Percentiles rank a stretch among this genome's conserved stretches.
Evolutionary conservation across 306 rosid genomes (phyloP).

Genomic region (Vigna radiata): DNA sequence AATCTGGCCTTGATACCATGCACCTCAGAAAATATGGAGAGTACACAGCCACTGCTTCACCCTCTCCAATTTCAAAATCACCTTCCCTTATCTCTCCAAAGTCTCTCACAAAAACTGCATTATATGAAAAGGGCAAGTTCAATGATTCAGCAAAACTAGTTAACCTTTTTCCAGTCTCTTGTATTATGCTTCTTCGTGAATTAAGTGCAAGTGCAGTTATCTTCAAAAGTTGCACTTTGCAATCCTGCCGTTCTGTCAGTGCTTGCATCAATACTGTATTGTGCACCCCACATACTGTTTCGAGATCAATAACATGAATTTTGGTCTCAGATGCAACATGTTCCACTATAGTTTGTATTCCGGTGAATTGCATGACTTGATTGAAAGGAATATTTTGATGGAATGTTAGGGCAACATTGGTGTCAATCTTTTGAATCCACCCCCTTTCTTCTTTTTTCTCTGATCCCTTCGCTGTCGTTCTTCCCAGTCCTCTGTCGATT

Average conservation of each 20-base stretch:
- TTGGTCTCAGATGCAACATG: slow-evolving; percentile 52
- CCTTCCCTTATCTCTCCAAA: slow-evolving; percentile 56
- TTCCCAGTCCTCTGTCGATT: slow-evolving; percentile 62
- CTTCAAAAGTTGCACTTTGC: slow-evolving; percentile 53
- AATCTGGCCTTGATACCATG: slow-evolving; percentile 57
- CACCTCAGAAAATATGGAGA: slow-evolving; percentile 54
- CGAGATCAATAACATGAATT: slow-evolving; percentile 72
- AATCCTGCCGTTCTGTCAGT: slow-evolving; percentile 52
- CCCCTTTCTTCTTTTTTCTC: slow-evolving; percentile 28
- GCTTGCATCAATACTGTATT: slow-evolving; percentile 72
- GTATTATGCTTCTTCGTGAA: slow-evolving; percentile 29
- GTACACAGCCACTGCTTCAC: slow-evolving; percentile 66
- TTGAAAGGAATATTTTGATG: slow-evolving; percentile 62
- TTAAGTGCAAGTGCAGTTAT: slow-evolving; percentile 60
- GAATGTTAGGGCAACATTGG: slow-evolving; percentile 28
- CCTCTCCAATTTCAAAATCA: slow-evolving; percentile 53
- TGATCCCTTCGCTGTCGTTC: neutral
- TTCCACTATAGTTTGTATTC: slow-evolving; percentile 69
- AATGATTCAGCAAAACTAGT: slow-evolving; percentile 61
- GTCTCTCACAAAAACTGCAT: slow-evolving; percentile 54
- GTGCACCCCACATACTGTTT: slow-evolving; percentile 61
- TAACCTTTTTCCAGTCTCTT: slow-evolving; percentile 63
- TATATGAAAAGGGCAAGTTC: slow-evolving; percentile 66
- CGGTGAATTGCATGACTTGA: slow-evolving; percentile 60
- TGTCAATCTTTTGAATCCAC: slow-evolving; percentile 22